phyloP scores from a whole-genome alignment of 2,329 filamentous ascomycete genomes.

The Fusarium ambrosium region DNA sequence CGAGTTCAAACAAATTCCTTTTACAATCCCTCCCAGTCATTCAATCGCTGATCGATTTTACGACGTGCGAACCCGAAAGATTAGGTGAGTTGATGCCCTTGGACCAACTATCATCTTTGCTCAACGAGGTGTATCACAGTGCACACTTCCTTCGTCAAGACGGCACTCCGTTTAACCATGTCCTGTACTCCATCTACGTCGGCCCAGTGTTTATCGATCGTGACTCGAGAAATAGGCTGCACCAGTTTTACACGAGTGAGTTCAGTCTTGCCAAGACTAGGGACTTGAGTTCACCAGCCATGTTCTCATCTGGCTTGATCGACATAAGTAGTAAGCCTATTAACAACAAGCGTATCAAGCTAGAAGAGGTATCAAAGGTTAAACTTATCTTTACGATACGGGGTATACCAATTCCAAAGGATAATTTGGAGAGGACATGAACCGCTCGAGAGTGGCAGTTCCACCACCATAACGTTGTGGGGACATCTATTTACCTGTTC shows the following conservation, averaged over 20 bases:
- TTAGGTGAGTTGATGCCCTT: too few species aligned
- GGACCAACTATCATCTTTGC: too few species aligned
- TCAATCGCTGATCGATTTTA: too few species aligned
- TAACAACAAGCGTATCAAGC: neutral
- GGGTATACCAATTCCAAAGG: neutral
- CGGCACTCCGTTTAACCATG: neutral
- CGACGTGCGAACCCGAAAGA: too few species aligned
- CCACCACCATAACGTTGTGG: neutral
- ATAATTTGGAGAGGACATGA: neutral
- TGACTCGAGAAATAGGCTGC: neutral
- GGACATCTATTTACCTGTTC: neutral
- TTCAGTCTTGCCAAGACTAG: neutral
- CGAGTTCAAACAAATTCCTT: too few species aligned
- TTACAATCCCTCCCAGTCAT: too few species aligned
- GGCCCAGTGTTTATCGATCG: neutral
- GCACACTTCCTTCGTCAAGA: neutral
- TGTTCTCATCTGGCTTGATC: neutral
- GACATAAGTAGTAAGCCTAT: neutral
- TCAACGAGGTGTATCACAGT: too few species aligned
- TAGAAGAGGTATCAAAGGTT: neutral
- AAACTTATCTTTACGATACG: neutral
- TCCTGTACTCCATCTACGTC: neutral
- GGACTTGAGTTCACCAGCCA: neutral
- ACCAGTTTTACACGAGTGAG: neutral
- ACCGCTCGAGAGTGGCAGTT: neutral